A percentile compares a stretch with the other conserved stretches of the same genome.
phyloP scores from a whole-genome alignment of 177 flowering plant species.

The Vitis hybrid region DNA sequence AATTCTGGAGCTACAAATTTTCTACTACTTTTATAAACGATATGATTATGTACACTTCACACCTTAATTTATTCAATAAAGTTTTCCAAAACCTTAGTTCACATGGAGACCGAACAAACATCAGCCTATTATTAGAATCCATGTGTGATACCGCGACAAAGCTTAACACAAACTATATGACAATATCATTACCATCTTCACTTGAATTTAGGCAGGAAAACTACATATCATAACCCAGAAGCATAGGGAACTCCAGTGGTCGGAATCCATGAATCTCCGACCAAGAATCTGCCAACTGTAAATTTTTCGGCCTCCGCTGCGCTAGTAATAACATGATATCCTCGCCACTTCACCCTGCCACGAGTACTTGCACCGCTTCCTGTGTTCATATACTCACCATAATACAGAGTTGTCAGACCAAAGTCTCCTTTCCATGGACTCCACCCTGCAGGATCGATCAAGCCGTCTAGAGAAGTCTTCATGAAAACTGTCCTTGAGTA shows the following conservation, averaged over 20 bases:
- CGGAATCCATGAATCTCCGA: constrained; percentile 29
- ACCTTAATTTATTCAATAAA: too few species aligned
- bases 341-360: constrained; percentile 34
- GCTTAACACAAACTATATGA: too few species aligned
- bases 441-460: constrained; percentile 34
- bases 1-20: too few species aligned
- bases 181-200: too few species aligned
- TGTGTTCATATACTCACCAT: constrained; percentile 33
- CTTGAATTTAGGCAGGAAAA: neutral
- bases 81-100: too few species aligned
- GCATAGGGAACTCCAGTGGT: constrained; percentile 27
- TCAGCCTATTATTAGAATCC: too few species aligned
- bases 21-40: too few species aligned
- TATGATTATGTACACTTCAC: too few species aligned
- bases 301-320: constrained; percentile 26
- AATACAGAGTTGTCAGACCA: constrained; percentile 28
- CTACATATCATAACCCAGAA: constrained; percentile 19
- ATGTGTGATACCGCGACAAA: too few species aligned
- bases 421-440: constrained; percentile 31
- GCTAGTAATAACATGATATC: constrained; percentile 18
- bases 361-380: constrained; percentile 25
- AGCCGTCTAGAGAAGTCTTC: constrained; percentile 18
- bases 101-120: too few species aligned
- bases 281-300: constrained; percentile 29
- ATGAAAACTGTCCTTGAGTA: constrained; percentile 37